Percentiles rank a stretch among this genome's conserved stretches.
These are phyloP conservation scores for Microbotryomycetes sp. DNA, from an alignment of 1,284 basidiomycete genomes.

Conservation along the genomic window DNA sequence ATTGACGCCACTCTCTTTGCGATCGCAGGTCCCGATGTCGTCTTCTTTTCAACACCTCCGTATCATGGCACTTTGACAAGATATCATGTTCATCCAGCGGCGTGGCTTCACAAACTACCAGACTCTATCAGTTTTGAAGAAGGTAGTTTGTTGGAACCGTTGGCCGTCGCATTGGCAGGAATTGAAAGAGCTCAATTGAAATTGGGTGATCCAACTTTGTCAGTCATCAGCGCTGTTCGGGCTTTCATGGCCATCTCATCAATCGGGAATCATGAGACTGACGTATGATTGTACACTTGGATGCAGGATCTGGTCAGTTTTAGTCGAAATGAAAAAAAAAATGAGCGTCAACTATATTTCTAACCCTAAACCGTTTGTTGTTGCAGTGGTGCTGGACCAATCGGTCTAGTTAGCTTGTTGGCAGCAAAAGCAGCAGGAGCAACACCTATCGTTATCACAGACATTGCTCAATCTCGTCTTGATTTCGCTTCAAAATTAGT, in stretches of 20 bases:
- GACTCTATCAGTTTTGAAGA: constrained; percentile 49
- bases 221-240: too few species aligned
- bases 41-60: constrained; percentile 49
- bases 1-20: neutral
- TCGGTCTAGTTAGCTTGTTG: constrained; percentile 50
- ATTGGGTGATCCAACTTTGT: constrained; percentile 47
- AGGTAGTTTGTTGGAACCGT: constrained; percentile 46
- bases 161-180: constrained; percentile 50
- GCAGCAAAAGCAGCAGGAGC: constrained; percentile 51
- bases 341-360: too few species aligned
- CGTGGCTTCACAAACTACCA: constrained; percentile 52
- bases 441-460: constrained; percentile 50
- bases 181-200: constrained; percentile 48
- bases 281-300: too few species aligned
- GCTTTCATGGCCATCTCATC: too few species aligned
- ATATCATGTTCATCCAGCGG: constrained; percentile 51
- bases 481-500: constrained; percentile 51
- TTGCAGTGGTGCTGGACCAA: constrained; percentile 48
- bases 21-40: constrained; percentile 44
- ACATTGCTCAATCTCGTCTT: constrained; percentile 48
- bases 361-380: constrained; percentile 16
- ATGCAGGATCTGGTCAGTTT: neutral
- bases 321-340: too few species aligned
- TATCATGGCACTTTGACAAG: constrained; percentile 48
- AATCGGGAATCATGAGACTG: too few species aligned